These are phyloP conservation scores for Pestalotiopsis sp. DNA, from an alignment of 2,329 filamentous ascomycete genomes.

Conservation along the genomic window DNA sequence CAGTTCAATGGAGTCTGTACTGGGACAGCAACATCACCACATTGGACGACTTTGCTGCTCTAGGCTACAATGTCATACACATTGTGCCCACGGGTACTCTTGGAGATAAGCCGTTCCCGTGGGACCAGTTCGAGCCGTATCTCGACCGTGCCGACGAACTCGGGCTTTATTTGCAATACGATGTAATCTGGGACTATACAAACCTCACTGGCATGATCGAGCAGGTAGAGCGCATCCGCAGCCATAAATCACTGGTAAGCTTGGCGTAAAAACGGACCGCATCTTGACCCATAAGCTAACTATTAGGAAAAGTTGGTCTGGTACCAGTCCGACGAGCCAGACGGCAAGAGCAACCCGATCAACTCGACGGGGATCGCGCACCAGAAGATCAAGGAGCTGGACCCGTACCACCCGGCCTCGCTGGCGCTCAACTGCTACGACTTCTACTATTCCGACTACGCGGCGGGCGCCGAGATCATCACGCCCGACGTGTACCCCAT, in stretches of 20 bases:
- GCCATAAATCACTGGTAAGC: conserved; percentile 32
- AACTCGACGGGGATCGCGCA: conserved; percentile 47
- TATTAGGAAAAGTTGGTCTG: conserved; percentile 37
- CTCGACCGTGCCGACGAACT: conserved; percentile 22
- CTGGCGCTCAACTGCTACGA: conserved; percentile 55
- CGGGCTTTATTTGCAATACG: conserved; percentile 23
- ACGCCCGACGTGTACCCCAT: conserved; percentile 54
- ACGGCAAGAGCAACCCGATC: conserved; percentile 47
- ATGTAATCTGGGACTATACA: conserved; percentile 20
- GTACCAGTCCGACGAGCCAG: conserved; percentile 55
- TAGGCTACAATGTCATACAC: conserved; percentile 25
- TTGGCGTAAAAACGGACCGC: not conserved
- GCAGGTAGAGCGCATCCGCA: conserved; percentile 37
- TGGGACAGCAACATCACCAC: conserved; percentile 24
- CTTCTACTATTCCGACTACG: conserved; percentile 54
- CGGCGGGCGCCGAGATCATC: conserved; percentile 52
- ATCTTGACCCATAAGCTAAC: not conserved
- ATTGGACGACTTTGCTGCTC: conserved; percentile 20
- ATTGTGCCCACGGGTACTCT: conserved; percentile 23
- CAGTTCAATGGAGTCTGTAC: conserved; percentile 24
- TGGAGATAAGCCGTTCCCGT: conserved; percentile 21
- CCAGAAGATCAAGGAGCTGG: conserved; percentile 43
- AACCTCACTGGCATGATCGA: conserved; percentile 23
- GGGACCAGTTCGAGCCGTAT: conserved; percentile 23
- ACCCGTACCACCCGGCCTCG: conserved; percentile 56